Evolutionary conservation across 2,329 filamentous ascomycete species (phyloP).

Genomic region (Verticillium albo-atrum): DNA sequence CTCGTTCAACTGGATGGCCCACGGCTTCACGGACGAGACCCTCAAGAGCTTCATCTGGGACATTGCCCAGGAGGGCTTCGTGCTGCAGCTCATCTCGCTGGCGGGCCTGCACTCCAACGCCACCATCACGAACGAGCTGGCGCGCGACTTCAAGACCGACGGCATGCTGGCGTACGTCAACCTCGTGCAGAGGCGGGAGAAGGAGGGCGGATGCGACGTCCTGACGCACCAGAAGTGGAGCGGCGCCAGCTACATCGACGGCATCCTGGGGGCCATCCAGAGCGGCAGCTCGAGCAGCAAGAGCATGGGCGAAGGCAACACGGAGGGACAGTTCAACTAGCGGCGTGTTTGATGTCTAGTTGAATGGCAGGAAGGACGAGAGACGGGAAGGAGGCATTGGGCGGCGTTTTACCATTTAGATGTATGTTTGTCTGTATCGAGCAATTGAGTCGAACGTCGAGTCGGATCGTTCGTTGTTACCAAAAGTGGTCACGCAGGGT

Average conservation of each 20-base stretch:
- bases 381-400: constrained; percentile 6
- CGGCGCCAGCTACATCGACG: constrained; percentile 70
- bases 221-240: constrained; percentile 90
- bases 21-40: constrained; percentile 80
- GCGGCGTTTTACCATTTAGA: constrained; percentile 2
- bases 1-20: constrained; percentile 97
- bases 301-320: constrained; percentile 95
- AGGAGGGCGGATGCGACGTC: constrained; percentile 88
- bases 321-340: constrained; percentile 63
- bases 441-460: too few relatives aligned
- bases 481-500: too few relatives aligned
- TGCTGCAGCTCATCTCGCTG: constrained; percentile 62
- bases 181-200: constrained; percentile 82
- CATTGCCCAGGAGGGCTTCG: constrained; percentile 81
- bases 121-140: constrained; percentile 66
- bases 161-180: constrained; percentile 99
- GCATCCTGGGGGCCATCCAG: constrained; percentile 84
- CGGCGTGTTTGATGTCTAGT: too few relatives aligned
- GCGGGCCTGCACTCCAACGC: constrained; percentile 64
- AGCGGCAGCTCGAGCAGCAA: constrained; percentile 84
- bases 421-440: too few relatives aligned
- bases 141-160: constrained; percentile 76
- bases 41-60: constrained; percentile 96
- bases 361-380: background rate
- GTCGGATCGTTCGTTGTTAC: too few relatives aligned